A percentile compares a stretch with the other conserved stretches of the same genome.
phyloP scores from a whole-genome alignment of 805 yeast genomes.

The Isabelozyma rhagii region DNA sequence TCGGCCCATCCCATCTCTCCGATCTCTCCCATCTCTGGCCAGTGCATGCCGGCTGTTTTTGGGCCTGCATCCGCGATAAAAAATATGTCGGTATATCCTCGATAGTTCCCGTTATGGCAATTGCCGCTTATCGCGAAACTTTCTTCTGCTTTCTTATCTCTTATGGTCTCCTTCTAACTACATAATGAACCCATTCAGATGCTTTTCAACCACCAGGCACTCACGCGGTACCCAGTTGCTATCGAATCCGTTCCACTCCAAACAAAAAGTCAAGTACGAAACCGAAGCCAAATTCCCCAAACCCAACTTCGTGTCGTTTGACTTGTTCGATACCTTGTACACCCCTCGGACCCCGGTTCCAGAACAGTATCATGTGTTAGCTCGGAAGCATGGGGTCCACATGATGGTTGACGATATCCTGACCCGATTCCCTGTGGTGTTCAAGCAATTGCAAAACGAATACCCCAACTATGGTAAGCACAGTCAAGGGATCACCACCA shows the following conservation, averaged over 20 bases:
- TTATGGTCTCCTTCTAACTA: neutral
- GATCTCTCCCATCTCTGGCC: too few relatives aligned
- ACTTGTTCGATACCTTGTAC: slow-evolving; percentile 67
- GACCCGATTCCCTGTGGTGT: slow-evolving; percentile 26
- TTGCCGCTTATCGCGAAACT: too few relatives aligned
- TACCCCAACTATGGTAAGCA: slow-evolving; percentile 66
- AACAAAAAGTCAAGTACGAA: slow-evolving; percentile 19
- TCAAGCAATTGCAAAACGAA: slow-evolving; percentile 28
- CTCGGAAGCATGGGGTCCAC: slow-evolving; percentile 36
- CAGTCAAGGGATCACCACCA: slow-evolving; percentile 12
- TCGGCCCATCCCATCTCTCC: too few relatives aligned
- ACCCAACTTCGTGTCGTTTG: slow-evolving; percentile 57
- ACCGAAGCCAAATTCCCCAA: slow-evolving; percentile 24
- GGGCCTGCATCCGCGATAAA: too few relatives aligned
- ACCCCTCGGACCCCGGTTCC: slow-evolving; percentile 53
- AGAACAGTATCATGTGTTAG: slow-evolving; percentile 51
- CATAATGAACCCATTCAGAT: too few relatives aligned
- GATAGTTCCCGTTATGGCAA: too few relatives aligned
- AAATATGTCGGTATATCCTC: too few relatives aligned
- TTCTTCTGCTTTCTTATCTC: too few relatives aligned
- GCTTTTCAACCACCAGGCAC: too few relatives aligned
- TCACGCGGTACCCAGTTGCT: slow-evolving; percentile 1
- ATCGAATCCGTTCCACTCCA: slow-evolving; percentile 22
- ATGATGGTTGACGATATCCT: slow-evolving; percentile 21
- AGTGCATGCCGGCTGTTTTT: too few relatives aligned